Percentiles rank a stretch among this genome's conserved stretches.
These are phyloP conservation scores for Oenanthe sinensis DNA, from an alignment of 129 eudicot species.

Conservation along the genomic window DNA sequence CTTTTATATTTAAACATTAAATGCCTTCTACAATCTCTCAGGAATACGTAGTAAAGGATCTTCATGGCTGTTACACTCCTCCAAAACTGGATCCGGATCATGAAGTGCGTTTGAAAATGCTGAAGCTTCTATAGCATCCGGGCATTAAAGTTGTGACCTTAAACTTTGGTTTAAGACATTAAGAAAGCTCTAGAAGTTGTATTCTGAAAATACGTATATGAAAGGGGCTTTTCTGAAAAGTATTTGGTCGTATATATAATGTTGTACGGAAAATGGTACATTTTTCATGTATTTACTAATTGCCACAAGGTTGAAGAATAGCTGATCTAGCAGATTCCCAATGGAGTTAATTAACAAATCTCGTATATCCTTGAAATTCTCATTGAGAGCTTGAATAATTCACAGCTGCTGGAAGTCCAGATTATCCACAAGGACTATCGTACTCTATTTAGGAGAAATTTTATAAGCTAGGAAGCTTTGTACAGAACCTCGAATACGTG, in stretches of 20 bases:
- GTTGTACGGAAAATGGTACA: neutral
- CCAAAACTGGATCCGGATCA: constrained; percentile 65
- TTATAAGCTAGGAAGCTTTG: neutral
- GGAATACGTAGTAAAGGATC: constrained; percentile 86
- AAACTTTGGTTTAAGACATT: neutral
- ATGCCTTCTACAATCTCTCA: constrained; percentile 18
- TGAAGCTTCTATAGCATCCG: constrained; percentile 45
- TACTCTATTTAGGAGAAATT: neutral
- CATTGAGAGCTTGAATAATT: neutral
- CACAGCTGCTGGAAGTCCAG: neutral
- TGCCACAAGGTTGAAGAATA: neutral
- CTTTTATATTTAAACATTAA: neutral
- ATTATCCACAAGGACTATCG: neutral
- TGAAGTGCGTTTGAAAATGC: constrained; percentile 57
- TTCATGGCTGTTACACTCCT: constrained; percentile 58
- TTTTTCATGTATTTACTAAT: neutral
- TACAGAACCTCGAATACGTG: too few relatives aligned
- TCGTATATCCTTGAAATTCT: neutral
- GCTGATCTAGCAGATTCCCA: neutral
- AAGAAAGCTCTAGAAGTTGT: neutral
- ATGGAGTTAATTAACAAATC: neutral
- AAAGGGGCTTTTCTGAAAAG: neutral
- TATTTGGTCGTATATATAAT: neutral
- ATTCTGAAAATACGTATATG: neutral
- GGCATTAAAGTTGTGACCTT: neutral